Percentiles rank a stretch among this genome's conserved stretches.
These are phyloP conservation scores for Cercospora janseana DNA, from an alignment of 2,329 filamentous ascomycete genomes.

Conservation along the genomic window DNA sequence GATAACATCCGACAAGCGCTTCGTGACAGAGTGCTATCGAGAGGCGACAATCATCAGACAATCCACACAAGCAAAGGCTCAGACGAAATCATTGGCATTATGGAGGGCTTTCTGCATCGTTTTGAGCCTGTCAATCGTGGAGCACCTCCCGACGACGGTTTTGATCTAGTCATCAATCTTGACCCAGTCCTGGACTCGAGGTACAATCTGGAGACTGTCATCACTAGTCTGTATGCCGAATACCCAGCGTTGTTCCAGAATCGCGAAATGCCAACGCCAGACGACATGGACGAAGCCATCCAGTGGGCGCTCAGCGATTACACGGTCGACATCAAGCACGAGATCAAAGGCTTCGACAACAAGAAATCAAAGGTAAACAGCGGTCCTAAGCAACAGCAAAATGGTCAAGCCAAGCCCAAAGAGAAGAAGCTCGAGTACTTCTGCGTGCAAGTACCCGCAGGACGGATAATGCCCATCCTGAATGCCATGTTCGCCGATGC, in stretches of 20 bases:
- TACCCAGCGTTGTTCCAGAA: slow-evolving; percentile 73
- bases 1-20: slow-evolving; percentile 72
- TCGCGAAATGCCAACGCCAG: slow-evolving; percentile 62
- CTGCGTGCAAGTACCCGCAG: slow-evolving; percentile 54
- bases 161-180: slow-evolving; percentile 81
- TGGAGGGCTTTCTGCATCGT: slow-evolving; percentile 87
- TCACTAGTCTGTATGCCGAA: slow-evolving; percentile 67
- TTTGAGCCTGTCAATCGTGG: slow-evolving; percentile 75
- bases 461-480: slow-evolving; percentile 58
- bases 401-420: slow-evolving; percentile 46
- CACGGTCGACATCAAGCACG: slow-evolving; percentile 71
- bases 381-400: slow-evolving; percentile 33
- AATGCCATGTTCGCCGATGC: slow-evolving; percentile 65
- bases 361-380: slow-evolving; percentile 38
- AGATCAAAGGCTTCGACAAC: slow-evolving; percentile 58
- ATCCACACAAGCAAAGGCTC: slow-evolving; percentile 78
- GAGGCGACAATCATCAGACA: slow-evolving; percentile 96
- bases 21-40: slow-evolving; percentile 71
- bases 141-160: slow-evolving; percentile 70
- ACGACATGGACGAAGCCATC: slow-evolving; percentile 78
- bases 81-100: slow-evolving; percentile 78
- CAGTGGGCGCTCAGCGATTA: slow-evolving; percentile 73
- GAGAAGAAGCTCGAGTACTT: slow-evolving; percentile 63
- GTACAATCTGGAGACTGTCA: slow-evolving; percentile 77
- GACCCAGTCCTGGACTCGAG: slow-evolving; percentile 75